phyloP scores from a whole-genome alignment of 2,329 filamentous ascomycete genomes.

The Cladosporium sp. region DNA sequence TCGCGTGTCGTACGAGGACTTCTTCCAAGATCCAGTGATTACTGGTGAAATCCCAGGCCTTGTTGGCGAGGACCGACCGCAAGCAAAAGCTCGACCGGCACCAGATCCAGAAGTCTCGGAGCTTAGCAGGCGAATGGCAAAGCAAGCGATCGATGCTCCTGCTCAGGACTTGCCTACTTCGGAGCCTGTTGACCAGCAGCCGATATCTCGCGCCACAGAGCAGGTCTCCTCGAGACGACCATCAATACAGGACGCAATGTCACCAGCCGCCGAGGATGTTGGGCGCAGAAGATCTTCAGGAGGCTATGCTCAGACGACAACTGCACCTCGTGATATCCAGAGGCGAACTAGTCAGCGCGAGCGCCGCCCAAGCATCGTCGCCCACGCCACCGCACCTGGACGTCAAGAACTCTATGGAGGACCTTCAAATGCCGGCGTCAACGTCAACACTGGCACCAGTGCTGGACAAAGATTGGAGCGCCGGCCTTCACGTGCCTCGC shows the following conservation, averaged over 20 bases:
- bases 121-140: conserved; percentile 36
- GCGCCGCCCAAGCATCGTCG: conserved; percentile 45
- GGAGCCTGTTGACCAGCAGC: conserved; percentile 27
- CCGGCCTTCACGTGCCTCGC: conserved; percentile 56
- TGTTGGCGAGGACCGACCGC: conserved; percentile 35
- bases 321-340: conserved; percentile 29
- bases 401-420: conserved; percentile 41
- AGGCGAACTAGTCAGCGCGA: conserved; percentile 43
- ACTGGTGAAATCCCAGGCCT: conserved; percentile 38
- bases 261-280: conserved; percentile 26
- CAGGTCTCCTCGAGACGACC: conserved; percentile 27
- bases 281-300: conserved; percentile 31
- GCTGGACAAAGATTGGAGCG: conserved; percentile 54
- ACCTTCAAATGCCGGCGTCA: conserved; percentile 29
- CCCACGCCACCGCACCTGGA: conserved; percentile 49
- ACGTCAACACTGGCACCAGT: conserved; percentile 7
- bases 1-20: conserved; percentile 80
- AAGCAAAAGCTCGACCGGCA: conserved; percentile 25
- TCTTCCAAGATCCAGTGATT: conserved; percentile 66
- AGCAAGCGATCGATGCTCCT: conserved; percentile 33
- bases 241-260: conserved; percentile 32
- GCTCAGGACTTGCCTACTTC: conserved; percentile 22
- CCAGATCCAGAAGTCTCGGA: conserved; percentile 34
- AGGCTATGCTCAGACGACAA: conserved; percentile 3
- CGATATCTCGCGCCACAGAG: conserved; percentile 23